These are phyloP conservation scores for Fraxinus cuspidata DNA, from an alignment of 257 asterid species.

Conservation along the genomic window DNA sequence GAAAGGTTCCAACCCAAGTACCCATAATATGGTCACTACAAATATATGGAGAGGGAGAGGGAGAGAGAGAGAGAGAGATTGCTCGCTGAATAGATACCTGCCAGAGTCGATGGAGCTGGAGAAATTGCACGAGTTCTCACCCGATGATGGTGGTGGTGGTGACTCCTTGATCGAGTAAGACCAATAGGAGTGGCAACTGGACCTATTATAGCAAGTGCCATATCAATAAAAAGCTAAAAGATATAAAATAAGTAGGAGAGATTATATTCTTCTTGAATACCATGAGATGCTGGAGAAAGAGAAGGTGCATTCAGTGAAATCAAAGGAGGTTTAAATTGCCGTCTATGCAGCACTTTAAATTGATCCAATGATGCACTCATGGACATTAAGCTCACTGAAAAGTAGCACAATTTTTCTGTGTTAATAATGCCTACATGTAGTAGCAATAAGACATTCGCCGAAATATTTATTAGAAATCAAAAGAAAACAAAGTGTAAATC, in stretches of 20 bases:
- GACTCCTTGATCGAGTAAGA: slow-evolving; percentile 43
- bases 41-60: slow-evolving; percentile 12
- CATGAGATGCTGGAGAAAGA: slow-evolving; percentile 58
- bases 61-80: slow-evolving; percentile 18
- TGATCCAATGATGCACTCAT: slow-evolving; percentile 45
- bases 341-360: slow-evolving; percentile 35
- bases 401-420: neutral
- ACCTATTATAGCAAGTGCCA: slow-evolving; percentile 40
- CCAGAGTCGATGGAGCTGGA: slow-evolving; percentile 67
- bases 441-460: neutral
- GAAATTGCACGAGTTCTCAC: slow-evolving; percentile 49
- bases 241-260: neutral
- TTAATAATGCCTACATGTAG: neutral
- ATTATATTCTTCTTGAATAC: slow-evolving; percentile 37
- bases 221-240: slow-evolving; percentile 29
- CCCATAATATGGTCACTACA: neutral
- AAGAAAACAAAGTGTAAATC: slow-evolving; percentile 7
- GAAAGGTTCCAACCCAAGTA: neutral
- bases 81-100: slow-evolving; percentile 50
- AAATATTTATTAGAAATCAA: slow-evolving; percentile 7
- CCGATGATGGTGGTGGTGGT: slow-evolving; percentile 43
- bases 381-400: slow-evolving; percentile 51
- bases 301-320: slow-evolving; percentile 51
- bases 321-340: slow-evolving; percentile 35
- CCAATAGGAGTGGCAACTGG: slow-evolving; percentile 50